Conservation (phyloP, 2,329 filamentous ascomycete species). For the Paraconiothyrium sp. region DNA sequence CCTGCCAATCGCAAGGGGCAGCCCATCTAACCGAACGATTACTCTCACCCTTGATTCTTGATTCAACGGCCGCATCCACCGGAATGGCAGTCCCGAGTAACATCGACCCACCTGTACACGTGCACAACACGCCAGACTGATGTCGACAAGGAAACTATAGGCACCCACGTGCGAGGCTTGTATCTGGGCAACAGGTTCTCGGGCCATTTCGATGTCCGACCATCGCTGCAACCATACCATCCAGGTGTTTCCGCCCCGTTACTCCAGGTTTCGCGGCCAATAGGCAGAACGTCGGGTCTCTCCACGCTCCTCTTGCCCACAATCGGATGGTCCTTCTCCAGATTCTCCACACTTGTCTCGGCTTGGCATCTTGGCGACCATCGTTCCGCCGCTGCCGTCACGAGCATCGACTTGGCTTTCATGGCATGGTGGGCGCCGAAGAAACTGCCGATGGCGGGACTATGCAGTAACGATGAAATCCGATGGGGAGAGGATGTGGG, state of each 20-base stretch:
- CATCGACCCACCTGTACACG: no score
- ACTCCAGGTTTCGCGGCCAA: not conserved
- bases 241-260: slow-evolving; percentile 5
- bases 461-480: not conserved
- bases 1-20: no score
- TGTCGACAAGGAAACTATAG: not conserved
- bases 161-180: slow-evolving; percentile 3
- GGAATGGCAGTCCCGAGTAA: no score
- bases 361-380: slow-evolving; percentile 15
- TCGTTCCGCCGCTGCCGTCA: slow-evolving; percentile 5
- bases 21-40: no score
- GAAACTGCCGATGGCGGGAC: slow-evolving; percentile 11
- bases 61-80: no score
- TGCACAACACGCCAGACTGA: not conserved
- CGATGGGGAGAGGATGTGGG: not conserved
- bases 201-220: not conserved
- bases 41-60: no score
- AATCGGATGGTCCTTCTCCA: slow-evolving; percentile 11
- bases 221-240: not conserved
- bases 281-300: slow-evolving; percentile 6
- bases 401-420: slow-evolving; percentile 1
- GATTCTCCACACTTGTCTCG: slow-evolving; percentile 13
- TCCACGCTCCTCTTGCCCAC: not conserved
- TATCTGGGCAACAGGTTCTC: not conserved
- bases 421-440: not conserved